Conservation (phyloP, 352 stramenopile genomes). For the Albugo laibachii region DNA sequence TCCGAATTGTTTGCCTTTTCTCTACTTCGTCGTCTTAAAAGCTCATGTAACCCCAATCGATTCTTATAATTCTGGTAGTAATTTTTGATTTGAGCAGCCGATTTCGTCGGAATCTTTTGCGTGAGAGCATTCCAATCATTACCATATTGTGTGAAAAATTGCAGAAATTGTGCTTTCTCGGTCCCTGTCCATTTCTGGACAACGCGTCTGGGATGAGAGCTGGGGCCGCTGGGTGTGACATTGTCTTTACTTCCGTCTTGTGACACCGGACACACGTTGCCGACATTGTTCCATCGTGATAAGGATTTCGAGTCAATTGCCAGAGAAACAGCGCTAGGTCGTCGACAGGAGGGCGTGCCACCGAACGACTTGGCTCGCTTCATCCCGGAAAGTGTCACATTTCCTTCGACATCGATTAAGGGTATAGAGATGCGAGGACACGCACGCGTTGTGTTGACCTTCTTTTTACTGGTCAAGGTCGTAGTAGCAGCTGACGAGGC, state of each 20-base stretch:
- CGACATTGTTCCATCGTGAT: neutral
- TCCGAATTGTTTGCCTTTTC: constrained; percentile 8
- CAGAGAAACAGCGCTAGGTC: constrained; percentile 7
- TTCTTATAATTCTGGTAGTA: constrained; percentile 91
- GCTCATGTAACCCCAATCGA: constrained; percentile 69
- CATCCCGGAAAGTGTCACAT: constrained; percentile 13
- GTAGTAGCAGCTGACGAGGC: constrained; percentile 4
- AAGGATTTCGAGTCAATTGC: constrained; percentile 4
- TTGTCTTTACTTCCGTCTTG: neutral
- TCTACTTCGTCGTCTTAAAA: constrained; percentile 49
- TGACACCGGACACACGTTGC: neutral
- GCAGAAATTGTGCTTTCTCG: constrained; percentile 77
- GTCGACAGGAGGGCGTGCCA: constrained; percentile 13
- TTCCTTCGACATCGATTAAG: constrained; percentile 17
- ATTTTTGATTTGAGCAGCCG: constrained; percentile 81
- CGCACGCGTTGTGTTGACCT: constrained; percentile 9
- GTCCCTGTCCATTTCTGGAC: constrained; percentile 82
- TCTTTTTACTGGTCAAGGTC: constrained; percentile 4
- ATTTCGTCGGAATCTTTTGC: constrained; percentile 78
- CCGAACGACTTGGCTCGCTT: constrained; percentile 18
- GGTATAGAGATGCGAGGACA: constrained; percentile 7
- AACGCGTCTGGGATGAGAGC: constrained; percentile 39
- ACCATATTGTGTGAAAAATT: constrained; percentile 75
- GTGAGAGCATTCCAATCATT: constrained; percentile 80
- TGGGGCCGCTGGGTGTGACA: neutral